Base-by-base conservation (phyloP, 2,329 filamentous ascomycete species). In the Eutypa lata region DNA sequence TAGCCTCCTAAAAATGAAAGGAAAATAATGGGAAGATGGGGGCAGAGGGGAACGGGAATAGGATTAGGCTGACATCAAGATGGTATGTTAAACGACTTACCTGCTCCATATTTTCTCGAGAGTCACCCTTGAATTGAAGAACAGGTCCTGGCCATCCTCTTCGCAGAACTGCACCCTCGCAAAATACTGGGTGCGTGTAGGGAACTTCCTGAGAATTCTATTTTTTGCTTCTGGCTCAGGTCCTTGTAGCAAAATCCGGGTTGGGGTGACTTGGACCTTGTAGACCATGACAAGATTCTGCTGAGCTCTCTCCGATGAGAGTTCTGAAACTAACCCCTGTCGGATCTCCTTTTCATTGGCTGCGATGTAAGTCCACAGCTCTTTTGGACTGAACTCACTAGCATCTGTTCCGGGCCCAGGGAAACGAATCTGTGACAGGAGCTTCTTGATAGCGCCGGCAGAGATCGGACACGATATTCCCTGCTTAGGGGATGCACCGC, bases 121-220 rank as follows among this genome's bases (percentile, higher is more conserved):
- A 1, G 77, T 78, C 1, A 75, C 66, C 5, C 68, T 73, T 1
- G 78, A 66, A 53, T 84, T 85, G 65, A 82, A 85, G 18, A 73
- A 75, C 0, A 94, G 65, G 18, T 81, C 78, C 22, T 84, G 76
- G 0, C 87, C 87, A 61, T 89, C 81, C 64, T 95, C 90, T 46
- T 94, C 90, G 28, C 78, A 78, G 60, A 94, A 91, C 7, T 83
- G 79, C 0, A 92, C 87, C 0, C 90, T 80, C 0, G 90, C 63
- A 59, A 91, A 91, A 59, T 79, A 76, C 45, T 88, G 81, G 2
- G 78, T 78, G 51, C 84, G 74, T 0, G 78, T 61, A 0, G 76
- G 67, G 57, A 85, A 90, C 57, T 82, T 82, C n/a, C 89, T 81
- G 16, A 92, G 71, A 3, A 92, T 82, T 4, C 87, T 77, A 62